Evolutionary conservation across 371 early-diverging fungal genomes (phyloP).

Genomic region (Mucor indicus): DNA sequence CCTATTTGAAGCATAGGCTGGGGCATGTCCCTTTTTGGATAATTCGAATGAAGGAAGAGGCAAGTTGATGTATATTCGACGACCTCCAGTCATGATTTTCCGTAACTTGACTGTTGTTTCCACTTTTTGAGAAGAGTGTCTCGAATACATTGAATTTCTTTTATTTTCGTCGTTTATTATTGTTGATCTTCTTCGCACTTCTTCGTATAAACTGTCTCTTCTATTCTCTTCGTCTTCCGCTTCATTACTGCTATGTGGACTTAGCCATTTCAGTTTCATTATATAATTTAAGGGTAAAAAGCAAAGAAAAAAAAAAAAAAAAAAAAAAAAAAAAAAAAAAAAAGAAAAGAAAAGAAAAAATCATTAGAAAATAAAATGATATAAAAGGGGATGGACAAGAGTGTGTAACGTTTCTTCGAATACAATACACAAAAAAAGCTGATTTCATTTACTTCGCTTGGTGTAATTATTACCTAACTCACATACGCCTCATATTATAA

Average conservation of each 20-base stretch:
- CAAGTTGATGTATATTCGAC: conserved; percentile 68
- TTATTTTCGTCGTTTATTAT: background rate
- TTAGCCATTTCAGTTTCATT: background rate
- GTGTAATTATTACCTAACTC: too few relatives aligned
- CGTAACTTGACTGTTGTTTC: conserved; percentile 32
- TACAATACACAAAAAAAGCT: too few relatives aligned
- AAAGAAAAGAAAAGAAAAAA: background rate
- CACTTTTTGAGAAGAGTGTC: background rate
- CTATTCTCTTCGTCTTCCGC: background rate
- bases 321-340: background rate
- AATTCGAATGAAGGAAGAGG: conserved; percentile 56
- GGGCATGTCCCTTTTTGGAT: background rate
- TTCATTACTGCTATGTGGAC: too few relatives aligned
- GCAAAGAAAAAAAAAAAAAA: background rate
- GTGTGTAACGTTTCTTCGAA: too few relatives aligned
- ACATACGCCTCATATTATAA: too few relatives aligned
- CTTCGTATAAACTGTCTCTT: conserved; percentile 3
- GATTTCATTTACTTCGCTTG: too few relatives aligned
- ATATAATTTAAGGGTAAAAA: background rate
- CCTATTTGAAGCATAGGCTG: conserved; percentile 54
- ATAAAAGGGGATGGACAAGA: too few relatives aligned
- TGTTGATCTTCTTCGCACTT: background rate
- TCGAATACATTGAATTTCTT: background rate
- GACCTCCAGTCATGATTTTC: conserved; percentile 30
- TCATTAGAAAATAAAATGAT: too few relatives aligned